These are phyloP conservation scores for Fomitiporia mediterranea DNA, from an alignment of 1,284 basidiomycete genomes.

Conservation along the genomic window DNA sequence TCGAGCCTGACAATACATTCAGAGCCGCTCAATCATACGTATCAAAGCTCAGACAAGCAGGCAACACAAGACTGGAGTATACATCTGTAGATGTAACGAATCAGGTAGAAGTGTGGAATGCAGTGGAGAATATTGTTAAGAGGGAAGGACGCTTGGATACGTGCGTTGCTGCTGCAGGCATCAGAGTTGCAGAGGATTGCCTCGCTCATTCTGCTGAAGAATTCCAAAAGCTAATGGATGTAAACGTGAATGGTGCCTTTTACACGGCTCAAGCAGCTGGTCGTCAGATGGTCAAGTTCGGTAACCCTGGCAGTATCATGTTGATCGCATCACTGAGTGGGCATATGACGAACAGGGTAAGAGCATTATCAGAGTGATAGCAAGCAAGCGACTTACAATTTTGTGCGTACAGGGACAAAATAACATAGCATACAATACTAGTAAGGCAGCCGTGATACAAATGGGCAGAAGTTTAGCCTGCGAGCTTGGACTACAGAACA, in stretches of 20 bases:
- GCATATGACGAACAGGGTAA: slow-evolving; percentile 57
- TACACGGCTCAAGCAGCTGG: slow-evolving; percentile 79
- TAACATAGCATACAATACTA: slow-evolving; percentile 77
- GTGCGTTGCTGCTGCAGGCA: slow-evolving; percentile 75
- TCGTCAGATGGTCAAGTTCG: slow-evolving; percentile 69
- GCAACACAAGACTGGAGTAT: slow-evolving; percentile 56
- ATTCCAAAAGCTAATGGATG: slow-evolving; percentile 59
- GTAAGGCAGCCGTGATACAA: slow-evolving; percentile 79
- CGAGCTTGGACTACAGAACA: slow-evolving; percentile 67
- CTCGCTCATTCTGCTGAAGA: slow-evolving; percentile 66
- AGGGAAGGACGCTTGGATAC: slow-evolving; percentile 64
- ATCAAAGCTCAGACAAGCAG: slow-evolving; percentile 34
- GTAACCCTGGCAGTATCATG: slow-evolving; percentile 71
- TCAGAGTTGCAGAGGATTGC: slow-evolving; percentile 59
- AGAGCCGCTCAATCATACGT: slow-evolving; percentile 50
- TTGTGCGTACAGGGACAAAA: slow-evolving; percentile 48
- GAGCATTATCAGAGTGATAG: slow-evolving; percentile 31
- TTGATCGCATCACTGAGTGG: slow-evolving; percentile 71
- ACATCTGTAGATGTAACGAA: slow-evolving; percentile 59
- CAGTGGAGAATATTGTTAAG: slow-evolving; percentile 55
- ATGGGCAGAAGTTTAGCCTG: slow-evolving; percentile 83
- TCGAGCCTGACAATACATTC: slow-evolving; percentile 66
- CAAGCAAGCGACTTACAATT: slow-evolving; percentile 34
- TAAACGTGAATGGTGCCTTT: slow-evolving; percentile 75
- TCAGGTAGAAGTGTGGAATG: slow-evolving; percentile 52